Evolutionary conservation across 345 rosid genomes (phyloP).

Genomic region (Melaleuca quinquenervia): DNA sequence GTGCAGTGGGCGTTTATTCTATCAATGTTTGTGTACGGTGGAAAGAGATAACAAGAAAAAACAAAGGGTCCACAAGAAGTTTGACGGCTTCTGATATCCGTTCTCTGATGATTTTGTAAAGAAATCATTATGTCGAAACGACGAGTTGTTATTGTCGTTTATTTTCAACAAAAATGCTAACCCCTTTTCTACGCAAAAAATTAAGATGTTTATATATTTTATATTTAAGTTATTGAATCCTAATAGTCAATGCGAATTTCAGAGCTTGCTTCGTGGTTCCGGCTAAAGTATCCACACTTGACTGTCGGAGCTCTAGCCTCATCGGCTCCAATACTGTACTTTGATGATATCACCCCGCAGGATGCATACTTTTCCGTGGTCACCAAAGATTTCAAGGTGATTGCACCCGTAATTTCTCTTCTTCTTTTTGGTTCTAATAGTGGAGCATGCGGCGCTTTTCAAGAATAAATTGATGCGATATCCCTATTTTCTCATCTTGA

Average conservation of each 20-base stretch:
- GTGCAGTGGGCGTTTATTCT: background rate
- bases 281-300: conserved; percentile 53
- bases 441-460: background rate
- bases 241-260: background rate
- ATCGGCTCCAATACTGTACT: conserved; percentile 62
- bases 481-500: background rate
- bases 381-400: conserved; percentile 40
- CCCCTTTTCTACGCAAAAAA: too few relatives aligned
- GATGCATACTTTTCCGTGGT: conserved; percentile 33
- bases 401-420: background rate
- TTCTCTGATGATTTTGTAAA: background rate
- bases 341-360: conserved; percentile 31
- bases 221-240: too few relatives aligned
- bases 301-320: conserved; percentile 56
- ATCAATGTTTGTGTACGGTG: background rate
- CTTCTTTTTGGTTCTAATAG: background rate
- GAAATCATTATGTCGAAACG: background rate
- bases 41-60: background rate
- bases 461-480: background rate
- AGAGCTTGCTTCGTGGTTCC: conserved; percentile 68
- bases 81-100: background rate
- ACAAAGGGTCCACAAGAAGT: background rate
- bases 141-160: background rate
- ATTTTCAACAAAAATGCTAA: too few relatives aligned
- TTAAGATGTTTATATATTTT: too few relatives aligned